Evolutionary conservation across 129 eudicot species (phyloP).

Genomic region (Heracleum sosnowskyi): DNA sequence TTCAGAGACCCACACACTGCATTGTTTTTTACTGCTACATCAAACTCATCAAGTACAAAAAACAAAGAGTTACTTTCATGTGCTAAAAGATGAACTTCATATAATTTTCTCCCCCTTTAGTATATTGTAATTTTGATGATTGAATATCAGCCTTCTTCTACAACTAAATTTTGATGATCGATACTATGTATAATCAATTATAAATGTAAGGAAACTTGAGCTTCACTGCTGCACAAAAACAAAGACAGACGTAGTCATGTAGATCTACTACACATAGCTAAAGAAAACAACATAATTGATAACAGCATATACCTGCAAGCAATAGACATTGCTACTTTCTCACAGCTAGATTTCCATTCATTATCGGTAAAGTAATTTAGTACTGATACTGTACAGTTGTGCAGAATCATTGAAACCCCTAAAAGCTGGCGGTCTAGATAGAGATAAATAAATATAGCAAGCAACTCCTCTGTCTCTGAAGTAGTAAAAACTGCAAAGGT

Average conservation of each 20-base stretch:
- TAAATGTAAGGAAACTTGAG: background rate
- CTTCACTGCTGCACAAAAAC: background rate
- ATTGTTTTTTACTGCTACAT: background rate
- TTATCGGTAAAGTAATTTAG: slow-evolving; percentile 50
- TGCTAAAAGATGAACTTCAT: background rate
- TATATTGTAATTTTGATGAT: background rate
- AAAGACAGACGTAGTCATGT: background rate
- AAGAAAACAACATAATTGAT: background rate
- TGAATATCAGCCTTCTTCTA: background rate
- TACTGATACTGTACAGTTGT: slow-evolving; percentile 46
- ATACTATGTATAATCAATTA: background rate
- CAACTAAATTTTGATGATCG: background rate
- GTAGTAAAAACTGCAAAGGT: slow-evolving; percentile 32
- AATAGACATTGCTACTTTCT: slow-evolving; percentile 44
- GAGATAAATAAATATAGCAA: slow-evolving; percentile 35
- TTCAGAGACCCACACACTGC: background rate
- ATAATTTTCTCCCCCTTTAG: background rate
- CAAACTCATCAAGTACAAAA: background rate
- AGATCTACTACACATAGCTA: background rate
- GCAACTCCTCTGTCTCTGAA: slow-evolving; percentile 67
- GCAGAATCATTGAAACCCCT: slow-evolving; percentile 46
- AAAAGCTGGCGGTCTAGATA: slow-evolving; percentile 58
- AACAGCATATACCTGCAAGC: slow-evolving; percentile 50
- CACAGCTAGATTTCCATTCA: slow-evolving; percentile 63
- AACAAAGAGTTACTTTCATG: background rate